Conservation (phyloP, 345 rosid species). For the Moricandia moricandioides region DNA sequence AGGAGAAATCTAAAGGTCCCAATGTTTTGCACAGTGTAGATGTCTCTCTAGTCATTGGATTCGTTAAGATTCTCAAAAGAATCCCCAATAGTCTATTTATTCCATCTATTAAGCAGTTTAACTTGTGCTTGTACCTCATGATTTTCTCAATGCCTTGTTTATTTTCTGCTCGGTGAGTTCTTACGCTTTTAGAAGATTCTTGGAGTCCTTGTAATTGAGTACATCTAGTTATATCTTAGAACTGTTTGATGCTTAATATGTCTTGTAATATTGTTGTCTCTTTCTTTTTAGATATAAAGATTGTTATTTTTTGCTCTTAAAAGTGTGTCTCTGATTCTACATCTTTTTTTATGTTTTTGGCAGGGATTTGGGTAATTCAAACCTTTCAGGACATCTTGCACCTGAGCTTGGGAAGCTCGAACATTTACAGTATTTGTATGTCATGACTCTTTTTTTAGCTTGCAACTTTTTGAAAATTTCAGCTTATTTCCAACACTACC, state of each 20-base stretch:
- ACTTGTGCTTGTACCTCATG: slow-evolving; percentile 9
- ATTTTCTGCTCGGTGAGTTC: neutral
- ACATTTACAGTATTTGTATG: slow-evolving; percentile 90
- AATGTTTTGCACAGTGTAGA: slow-evolving; percentile 6
- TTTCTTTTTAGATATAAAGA: neutral
- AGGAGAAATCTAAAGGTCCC: slow-evolving; percentile 13
- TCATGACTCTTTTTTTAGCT: slow-evolving; percentile 20
- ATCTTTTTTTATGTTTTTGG: neutral
- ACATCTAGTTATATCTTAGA: slow-evolving; percentile 1
- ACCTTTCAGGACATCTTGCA: slow-evolving; percentile 83
- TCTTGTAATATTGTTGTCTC: neutral
- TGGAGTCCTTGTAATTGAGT: slow-evolving; percentile 1
- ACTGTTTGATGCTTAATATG: neutral
- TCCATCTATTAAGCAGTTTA: neutral
- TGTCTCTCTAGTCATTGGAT: slow-evolving; percentile 23
- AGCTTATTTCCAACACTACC: neutral
- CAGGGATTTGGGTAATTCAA: slow-evolving; percentile 97
- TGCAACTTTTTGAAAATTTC: neutral
- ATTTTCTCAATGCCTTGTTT: slow-evolving; percentile 13
- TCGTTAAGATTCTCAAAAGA: slow-evolving; percentile 21
- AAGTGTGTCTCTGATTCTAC: slow-evolving; percentile 5
- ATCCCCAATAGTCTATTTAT: slow-evolving; percentile 10
- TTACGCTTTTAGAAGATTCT: slow-evolving; percentile 3
- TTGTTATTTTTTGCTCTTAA: neutral
- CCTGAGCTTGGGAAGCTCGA: slow-evolving; percentile 85